Conservation (phyloP, 2,329 filamentous ascomycete genomes). For the Aspergillus fumigatus region DNA sequence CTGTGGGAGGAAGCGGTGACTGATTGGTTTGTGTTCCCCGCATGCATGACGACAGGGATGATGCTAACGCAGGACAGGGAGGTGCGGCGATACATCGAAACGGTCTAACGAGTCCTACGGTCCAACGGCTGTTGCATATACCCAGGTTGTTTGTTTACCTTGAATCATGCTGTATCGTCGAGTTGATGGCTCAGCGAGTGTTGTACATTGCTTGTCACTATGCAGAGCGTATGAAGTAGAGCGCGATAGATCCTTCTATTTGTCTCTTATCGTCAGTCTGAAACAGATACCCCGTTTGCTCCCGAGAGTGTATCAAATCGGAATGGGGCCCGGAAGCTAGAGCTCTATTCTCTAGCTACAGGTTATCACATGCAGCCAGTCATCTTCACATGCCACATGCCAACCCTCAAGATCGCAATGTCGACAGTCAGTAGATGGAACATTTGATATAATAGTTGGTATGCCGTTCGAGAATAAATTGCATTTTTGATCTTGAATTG, state of each 20-base stretch:
- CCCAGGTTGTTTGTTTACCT: not conserved
- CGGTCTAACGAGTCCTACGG: slow-evolving; percentile 45
- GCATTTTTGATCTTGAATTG: not conserved
- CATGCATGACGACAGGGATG: not conserved
- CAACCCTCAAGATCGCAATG: not conserved
- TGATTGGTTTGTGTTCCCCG: slow-evolving; percentile 68
- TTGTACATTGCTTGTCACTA: not conserved
- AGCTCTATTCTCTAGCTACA: not conserved
- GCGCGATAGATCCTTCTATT: not conserved
- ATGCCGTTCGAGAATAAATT: not conserved
- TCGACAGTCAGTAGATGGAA: not conserved
- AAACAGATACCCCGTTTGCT: not conserved
- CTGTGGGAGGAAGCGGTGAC: slow-evolving; percentile 96
- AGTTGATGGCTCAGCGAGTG: not conserved
- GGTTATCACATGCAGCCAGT: not conserved
- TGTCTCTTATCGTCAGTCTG: not conserved
- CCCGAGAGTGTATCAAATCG: not conserved
- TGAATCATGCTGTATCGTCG: not conserved
- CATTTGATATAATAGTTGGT: not conserved
- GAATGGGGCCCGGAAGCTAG: not conserved
- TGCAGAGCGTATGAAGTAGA: not conserved
- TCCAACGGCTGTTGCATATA: not conserved
- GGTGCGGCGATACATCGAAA: slow-evolving; percentile 72
- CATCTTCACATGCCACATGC: slow-evolving; percentile 1
- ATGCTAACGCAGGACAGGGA: slow-evolving; percentile 52